Evolutionary conservation across 2,329 filamentous ascomycete genomes (phyloP).

Genomic region (Apiospora hydei): DNA sequence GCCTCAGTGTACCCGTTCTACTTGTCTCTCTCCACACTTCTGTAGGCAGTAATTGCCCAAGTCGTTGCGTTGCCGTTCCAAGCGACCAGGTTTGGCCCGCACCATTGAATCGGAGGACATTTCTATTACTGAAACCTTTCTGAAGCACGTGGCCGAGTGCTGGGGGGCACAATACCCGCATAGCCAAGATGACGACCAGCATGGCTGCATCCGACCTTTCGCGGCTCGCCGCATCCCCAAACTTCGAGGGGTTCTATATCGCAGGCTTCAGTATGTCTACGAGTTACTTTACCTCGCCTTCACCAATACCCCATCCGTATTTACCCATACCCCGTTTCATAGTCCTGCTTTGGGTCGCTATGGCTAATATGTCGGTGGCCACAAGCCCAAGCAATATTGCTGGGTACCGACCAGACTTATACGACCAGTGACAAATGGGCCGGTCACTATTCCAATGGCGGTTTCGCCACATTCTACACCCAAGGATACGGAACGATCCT

Average conservation of each 20-base stretch:
- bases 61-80: neutral
- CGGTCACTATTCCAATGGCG: neutral
- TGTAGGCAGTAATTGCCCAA: no score
- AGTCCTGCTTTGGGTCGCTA: neutral
- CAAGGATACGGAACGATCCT: neutral
- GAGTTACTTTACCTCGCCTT: neutral
- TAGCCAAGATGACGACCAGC: neutral
- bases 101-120: accelerated
- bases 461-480: neutral
- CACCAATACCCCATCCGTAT: neutral
- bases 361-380: neutral
- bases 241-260: neutral
- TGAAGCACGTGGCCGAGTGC: neutral
- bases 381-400: neutral
- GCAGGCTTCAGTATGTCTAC: neutral
- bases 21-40: no score
- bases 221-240: neutral
- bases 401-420: neutral
- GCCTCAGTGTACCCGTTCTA: no score
- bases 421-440: neutral
- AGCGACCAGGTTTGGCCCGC: neutral
- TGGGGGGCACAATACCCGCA: neutral
- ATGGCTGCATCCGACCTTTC: neutral
- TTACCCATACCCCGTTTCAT: neutral
- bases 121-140: no score